Evolutionary conservation across 495 filamentous ascomycete genomes (phyloP).

Genomic region (Bathelium albidoporum): DNA sequence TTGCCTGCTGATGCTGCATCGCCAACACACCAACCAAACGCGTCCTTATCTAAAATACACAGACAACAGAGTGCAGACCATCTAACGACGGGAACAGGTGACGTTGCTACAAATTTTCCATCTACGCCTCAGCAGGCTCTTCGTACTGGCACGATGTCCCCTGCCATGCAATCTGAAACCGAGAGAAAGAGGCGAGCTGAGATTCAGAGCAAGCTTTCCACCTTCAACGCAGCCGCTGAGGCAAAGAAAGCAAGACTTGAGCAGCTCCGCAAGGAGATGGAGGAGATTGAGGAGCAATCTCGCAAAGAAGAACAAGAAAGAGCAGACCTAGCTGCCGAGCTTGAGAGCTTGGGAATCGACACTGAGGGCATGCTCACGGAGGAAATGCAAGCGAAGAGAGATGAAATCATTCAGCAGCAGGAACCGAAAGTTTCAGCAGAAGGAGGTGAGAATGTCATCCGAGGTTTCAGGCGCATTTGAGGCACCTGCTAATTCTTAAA

Average conservation of each 20-base stretch:
- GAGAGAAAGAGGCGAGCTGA: slow-evolving; percentile 35
- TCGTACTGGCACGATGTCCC: slow-evolving; percentile 24
- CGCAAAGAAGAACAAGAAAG: slow-evolving; percentile 36
- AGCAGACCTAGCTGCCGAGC: slow-evolving; percentile 38
- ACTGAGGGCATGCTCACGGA: slow-evolving; percentile 45
- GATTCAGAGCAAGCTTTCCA: slow-evolving; percentile 29
- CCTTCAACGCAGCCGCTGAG: neutral
- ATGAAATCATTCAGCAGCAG: slow-evolving; percentile 16
- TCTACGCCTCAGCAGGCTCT: slow-evolving; percentile 9
- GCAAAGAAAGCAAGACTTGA: slow-evolving; percentile 42
- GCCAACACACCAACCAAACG: neutral
- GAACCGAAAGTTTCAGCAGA: slow-evolving; percentile 2
- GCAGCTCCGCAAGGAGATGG: slow-evolving; percentile 46
- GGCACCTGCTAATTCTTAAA: neutral
- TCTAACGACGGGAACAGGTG: neutral
- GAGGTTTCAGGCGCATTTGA: neutral
- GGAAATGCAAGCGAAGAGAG: slow-evolving; percentile 32
- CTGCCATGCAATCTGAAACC: neutral
- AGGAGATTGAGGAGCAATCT: slow-evolving; percentile 48
- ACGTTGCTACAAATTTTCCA: neutral
- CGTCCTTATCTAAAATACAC: neutral
- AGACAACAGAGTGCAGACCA: neutral
- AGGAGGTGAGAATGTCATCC: neutral
- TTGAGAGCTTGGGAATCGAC: slow-evolving; percentile 81
- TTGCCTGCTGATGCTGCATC: neutral